A percentile compares a stretch with the other conserved stretches of the same genome.
Conservation (phyloP, 1,284 basidiomycete genomes). For the Abortiporus biennis region DNA sequence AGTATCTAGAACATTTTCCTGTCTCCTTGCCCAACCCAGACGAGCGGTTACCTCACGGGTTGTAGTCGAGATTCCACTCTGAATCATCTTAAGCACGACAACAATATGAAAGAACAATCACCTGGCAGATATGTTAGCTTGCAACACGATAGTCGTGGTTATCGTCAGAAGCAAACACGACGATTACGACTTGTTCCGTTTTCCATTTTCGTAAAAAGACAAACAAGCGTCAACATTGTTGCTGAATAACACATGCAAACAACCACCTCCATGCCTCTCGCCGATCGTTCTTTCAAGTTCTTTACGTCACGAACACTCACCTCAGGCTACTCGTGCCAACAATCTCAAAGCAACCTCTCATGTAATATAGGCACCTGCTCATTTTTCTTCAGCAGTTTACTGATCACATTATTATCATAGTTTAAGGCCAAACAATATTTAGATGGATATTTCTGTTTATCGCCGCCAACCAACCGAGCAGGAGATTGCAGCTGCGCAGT, state of each 20-base stretch:
- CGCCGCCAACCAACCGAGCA: constrained; percentile 22
- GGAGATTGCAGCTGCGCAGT: constrained; percentile 23
- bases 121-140: no score
- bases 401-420: neutral
- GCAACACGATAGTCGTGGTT: no score
- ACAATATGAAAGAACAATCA: neutral
- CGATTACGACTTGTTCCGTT: neutral
- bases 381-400: neutral
- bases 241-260: constrained; percentile 6
- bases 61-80: constrained; percentile 78
- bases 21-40: constrained; percentile 70
- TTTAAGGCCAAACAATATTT: no score
- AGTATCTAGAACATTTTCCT: constrained; percentile 80
- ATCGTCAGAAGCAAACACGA: neutral
- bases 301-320: neutral
- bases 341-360: neutral
- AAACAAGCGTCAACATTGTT: no score
- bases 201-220: neutral
- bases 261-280: no score
- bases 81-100: constrained; percentile 55
- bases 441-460: constrained; percentile 12
- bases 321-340: neutral
- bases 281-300: no score
- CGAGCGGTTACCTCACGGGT: constrained; percentile 40
- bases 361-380: no score